phyloP scores from a whole-genome alignment of 768 basidiomycete genomes.

The Panaeolus papilionaceus region DNA sequence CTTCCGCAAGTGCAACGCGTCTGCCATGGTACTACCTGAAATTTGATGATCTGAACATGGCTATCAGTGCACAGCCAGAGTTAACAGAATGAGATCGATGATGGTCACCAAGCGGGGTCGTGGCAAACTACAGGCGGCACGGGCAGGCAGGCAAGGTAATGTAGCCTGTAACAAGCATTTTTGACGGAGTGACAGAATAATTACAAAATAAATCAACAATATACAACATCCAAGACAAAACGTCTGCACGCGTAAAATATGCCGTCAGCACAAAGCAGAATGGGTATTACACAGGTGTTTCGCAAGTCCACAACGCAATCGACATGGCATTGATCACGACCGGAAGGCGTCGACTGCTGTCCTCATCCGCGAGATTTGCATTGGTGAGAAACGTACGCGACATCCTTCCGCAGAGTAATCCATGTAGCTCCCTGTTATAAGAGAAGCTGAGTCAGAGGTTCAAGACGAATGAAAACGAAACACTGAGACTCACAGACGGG shows the following conservation, averaged over 20 bases:
- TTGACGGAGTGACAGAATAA: no score
- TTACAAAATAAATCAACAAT: no score
- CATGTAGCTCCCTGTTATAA: conserved; percentile 39
- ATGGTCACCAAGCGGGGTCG: no score
- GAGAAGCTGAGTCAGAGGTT: not conserved
- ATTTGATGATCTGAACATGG: not conserved
- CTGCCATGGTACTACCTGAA: not conserved
- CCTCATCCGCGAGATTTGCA: conserved; percentile 31
- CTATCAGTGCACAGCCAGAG: no score
- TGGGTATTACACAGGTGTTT: no score
- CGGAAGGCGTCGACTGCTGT: not conserved
- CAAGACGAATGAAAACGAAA: not conserved
- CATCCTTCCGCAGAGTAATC: conserved; percentile 39
- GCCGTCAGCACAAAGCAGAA: no score
- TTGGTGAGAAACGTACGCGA: conserved; percentile 36
- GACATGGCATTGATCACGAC: not conserved
- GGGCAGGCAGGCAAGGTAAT: no score
- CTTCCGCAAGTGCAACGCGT: not conserved
- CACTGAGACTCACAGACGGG: conserved; percentile 34
- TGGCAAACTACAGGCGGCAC: no score
- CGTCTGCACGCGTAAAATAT: no score
- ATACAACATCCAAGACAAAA: not conserved
- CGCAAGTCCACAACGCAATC: no score
- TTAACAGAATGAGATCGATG: no score
- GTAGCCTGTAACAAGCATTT: no score